Conservation (phyloP, 306 rosid species). For the Boehmeria nivea region DNA sequence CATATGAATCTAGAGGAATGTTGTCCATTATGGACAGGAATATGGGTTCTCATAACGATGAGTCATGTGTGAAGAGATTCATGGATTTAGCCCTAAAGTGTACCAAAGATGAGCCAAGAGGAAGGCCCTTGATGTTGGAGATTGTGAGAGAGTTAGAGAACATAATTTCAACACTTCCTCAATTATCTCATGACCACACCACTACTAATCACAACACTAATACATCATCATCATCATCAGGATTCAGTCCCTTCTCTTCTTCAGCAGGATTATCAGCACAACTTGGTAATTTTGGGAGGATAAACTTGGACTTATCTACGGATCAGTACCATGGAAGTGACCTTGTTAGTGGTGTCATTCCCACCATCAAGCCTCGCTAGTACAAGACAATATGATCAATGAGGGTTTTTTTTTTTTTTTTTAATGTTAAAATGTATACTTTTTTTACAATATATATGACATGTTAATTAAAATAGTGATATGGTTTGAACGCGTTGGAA, state of each 20-base stretch:
- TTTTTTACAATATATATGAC: no score
- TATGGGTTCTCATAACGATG: conserved; percentile 52
- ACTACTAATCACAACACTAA: background rate
- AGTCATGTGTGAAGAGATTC: conserved; percentile 50
- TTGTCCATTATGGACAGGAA: conserved; percentile 46
- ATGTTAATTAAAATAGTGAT: no score
- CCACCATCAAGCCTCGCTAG: conserved; percentile 54
- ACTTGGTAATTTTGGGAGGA: background rate
- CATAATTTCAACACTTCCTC: conserved; percentile 32
- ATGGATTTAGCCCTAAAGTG: conserved; percentile 51
- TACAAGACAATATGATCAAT: no score
- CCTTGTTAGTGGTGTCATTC: conserved; percentile 49
- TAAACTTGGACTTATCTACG: background rate
- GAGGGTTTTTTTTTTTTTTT: no score
- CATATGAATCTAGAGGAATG: conserved; percentile 36
- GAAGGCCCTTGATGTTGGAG: conserved; percentile 57
- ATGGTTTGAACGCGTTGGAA: no score
- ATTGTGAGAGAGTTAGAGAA: conserved; percentile 70
- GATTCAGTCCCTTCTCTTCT: no score
- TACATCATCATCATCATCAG: conserved; percentile 18
- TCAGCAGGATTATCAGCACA: background rate
- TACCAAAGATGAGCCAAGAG: conserved; percentile 47
- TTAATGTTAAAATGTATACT: no score
- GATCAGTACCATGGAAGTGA: conserved; percentile 38
- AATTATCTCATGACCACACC: background rate